Base-by-base conservation (phyloP, 768 basidiomycete species). In the Crepidotus variabilis region DNA sequence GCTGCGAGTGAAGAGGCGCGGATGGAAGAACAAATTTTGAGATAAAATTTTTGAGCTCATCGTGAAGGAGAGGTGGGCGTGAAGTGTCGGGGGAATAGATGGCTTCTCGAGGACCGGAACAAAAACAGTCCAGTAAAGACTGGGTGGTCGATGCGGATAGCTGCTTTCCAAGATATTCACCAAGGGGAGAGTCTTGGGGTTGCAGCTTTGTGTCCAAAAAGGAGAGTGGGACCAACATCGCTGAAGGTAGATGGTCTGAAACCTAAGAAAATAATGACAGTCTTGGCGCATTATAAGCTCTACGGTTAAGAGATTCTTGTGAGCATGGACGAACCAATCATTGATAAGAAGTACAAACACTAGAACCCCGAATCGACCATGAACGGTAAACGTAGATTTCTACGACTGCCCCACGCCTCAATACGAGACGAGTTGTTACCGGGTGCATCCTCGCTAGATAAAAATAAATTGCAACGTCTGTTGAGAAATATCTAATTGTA, bases 41-140 rank as follows among this genome's bases (percentile, higher is more conserved):
- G 35, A 80, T 64, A 60, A 78, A 78, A 14, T 64, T 55, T 49
- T 64, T 73, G 32, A 78, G 62, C 11, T 67, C 61, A 47, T 68
- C 63, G 54, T 78, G 77, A 11, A 59, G 60, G 7, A 80, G 61
- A 22, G 74, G 71, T 8, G 66, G 68, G 2, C 73, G 71, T 9
- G 67, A 65, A 36, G 66, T 53, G 55, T 77, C 71, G 18, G 74
- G 66, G n/a, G 77, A 73, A 56, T 70, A 70, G 48, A 80, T 67
- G 11, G 73, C 77, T 21, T 76, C 74, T 10, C 59, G 56, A 36
- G 64, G 52, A 21, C 70, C 71, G 9, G 66, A 65, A 45, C 64
- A 67, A 2, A 80, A 63, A 56, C 76, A 78, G 64, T 78, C 75
- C 23, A 78, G 60, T 33, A 80, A 69, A 23, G 76, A 67, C 20